Conservation (phyloP, 2,329 filamentous ascomycete species). For the Aspergillus ibericus region DNA sequence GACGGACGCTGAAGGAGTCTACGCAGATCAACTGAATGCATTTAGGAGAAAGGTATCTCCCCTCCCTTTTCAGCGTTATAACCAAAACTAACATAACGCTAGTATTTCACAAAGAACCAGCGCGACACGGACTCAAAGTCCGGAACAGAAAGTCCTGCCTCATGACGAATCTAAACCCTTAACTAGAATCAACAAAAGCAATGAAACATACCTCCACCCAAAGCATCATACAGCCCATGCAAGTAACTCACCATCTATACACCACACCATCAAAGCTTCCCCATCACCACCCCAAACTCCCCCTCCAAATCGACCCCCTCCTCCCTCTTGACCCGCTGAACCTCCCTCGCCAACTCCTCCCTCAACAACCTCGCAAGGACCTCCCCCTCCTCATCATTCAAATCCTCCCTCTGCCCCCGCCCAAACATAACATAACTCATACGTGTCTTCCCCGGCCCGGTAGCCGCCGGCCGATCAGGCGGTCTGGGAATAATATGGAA, state of each 20-base stretch:
- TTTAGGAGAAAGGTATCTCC: slow-evolving; percentile 58
- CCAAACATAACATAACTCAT: slow-evolving; percentile 49
- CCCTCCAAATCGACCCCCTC: slow-evolving; percentile 40
- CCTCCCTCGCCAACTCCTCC: slow-evolving; percentile 38
- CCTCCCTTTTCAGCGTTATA: not conserved
- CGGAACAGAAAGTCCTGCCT: slow-evolving; percentile 6
- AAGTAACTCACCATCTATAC: not conserved
- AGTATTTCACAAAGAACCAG: slow-evolving; percentile 19
- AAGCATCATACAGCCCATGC: not conserved
- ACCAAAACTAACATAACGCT: not conserved
- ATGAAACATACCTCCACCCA: too few relatives aligned
- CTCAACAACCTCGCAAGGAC: slow-evolving; percentile 39
- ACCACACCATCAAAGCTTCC: slow-evolving; percentile 18
- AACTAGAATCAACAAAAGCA: not conserved
- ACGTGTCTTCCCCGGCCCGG: slow-evolving; percentile 18
- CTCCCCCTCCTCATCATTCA: slow-evolving; percentile 49
- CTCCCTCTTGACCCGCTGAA: slow-evolving; percentile 34
- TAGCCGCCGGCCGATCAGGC: slow-evolving; percentile 26
- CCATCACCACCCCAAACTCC: slow-evolving; percentile 15
- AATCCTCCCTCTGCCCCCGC: slow-evolving; percentile 47
- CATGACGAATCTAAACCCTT: not conserved
- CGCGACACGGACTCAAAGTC: not conserved
- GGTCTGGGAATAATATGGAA: slow-evolving; percentile 92
- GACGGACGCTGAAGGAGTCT: slow-evolving; percentile 43
- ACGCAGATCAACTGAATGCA: slow-evolving; percentile 66